Evolutionary conservation across 495 filamentous ascomycete genomes (phyloP).

Genomic region (Talaromyces liani): DNA sequence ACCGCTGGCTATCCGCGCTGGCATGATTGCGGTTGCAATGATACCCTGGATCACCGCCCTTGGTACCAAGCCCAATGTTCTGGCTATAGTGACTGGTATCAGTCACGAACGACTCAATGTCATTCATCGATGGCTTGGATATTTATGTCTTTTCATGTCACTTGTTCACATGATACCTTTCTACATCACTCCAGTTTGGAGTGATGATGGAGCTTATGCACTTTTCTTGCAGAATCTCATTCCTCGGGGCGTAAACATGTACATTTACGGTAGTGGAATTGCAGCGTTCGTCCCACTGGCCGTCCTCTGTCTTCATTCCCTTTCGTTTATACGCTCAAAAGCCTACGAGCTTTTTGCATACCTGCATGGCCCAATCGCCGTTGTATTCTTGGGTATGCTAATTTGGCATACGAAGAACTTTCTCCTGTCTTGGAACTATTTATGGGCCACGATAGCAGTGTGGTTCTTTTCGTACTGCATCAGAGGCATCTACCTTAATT

Average conservation of each 20-base stretch:
- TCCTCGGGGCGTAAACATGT: constrained; percentile 36
- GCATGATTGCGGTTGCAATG: constrained; percentile 92
- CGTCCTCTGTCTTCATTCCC: constrained; percentile 76
- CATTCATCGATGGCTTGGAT: constrained; percentile 88
- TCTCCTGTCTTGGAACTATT: constrained; percentile 83
- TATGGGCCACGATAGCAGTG: constrained; percentile 75
- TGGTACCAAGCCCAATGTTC: constrained; percentile 84
- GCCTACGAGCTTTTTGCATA: constrained; percentile 81
- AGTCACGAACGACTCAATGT: constrained; percentile 89
- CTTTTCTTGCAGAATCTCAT: constrained; percentile 61
- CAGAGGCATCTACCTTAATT: constrained; percentile 74
- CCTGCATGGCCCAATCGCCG: constrained; percentile 73
- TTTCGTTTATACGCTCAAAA: constrained; percentile 55
- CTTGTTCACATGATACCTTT: constrained; percentile 83
- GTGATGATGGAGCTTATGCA: constrained; percentile 57
- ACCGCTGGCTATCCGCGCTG: constrained; percentile 79
- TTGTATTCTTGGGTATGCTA: constrained; percentile 74
- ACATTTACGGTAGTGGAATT: constrained; percentile 81
- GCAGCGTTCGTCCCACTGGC: constrained; percentile 76
- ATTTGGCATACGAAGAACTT: constrained; percentile 98
- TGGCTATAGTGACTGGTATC: constrained; percentile 81
- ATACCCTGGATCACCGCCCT: constrained; percentile 88
- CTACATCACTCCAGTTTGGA: constrained; percentile 77
- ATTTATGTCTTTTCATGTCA: constrained; percentile 74
- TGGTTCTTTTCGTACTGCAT: constrained; percentile 60